phyloP scores from a whole-genome alignment of 2,329 filamentous ascomycete genomes.

The Cladosporium sp. region DNA sequence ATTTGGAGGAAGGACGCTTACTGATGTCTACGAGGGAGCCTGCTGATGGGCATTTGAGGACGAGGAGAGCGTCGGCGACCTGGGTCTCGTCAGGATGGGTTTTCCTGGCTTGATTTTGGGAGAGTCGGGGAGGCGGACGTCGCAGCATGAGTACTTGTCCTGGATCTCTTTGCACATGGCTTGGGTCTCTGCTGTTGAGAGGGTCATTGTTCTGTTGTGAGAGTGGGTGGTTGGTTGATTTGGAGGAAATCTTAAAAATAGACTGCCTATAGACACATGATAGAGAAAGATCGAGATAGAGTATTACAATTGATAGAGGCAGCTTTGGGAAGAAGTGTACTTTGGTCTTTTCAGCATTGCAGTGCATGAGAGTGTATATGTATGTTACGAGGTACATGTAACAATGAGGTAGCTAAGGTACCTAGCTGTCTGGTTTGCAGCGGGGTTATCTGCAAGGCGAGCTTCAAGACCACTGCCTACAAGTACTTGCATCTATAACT shows the following conservation, averaged over 20 bases:
- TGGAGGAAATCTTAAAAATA: neutral
- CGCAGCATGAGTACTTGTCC: conserved; percentile 28
- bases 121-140: conserved; percentile 18
- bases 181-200: neutral
- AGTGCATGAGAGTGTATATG: too few relatives aligned
- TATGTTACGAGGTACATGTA: too few relatives aligned
- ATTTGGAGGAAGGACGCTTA: conserved; percentile 28
- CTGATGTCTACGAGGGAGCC: conserved; percentile 63
- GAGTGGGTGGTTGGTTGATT: neutral
- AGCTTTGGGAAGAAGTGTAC: too few relatives aligned
- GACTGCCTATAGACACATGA: neutral
- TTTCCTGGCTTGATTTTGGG: too few relatives aligned
- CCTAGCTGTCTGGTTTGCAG: too few relatives aligned
- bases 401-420: too few relatives aligned
- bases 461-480: too few relatives aligned
- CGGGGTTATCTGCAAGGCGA: too few relatives aligned
- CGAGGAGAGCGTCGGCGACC: conserved; percentile 67
- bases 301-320: too few relatives aligned
- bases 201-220: neutral
- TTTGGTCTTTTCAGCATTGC: too few relatives aligned
- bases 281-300: neutral
- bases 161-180: conserved; percentile 15
- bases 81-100: too few relatives aligned
- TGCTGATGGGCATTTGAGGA: conserved; percentile 60
- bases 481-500: too few relatives aligned